phyloP scores from a whole-genome alignment of 108 stramenopile species.

The Seminavis robusta region DNA sequence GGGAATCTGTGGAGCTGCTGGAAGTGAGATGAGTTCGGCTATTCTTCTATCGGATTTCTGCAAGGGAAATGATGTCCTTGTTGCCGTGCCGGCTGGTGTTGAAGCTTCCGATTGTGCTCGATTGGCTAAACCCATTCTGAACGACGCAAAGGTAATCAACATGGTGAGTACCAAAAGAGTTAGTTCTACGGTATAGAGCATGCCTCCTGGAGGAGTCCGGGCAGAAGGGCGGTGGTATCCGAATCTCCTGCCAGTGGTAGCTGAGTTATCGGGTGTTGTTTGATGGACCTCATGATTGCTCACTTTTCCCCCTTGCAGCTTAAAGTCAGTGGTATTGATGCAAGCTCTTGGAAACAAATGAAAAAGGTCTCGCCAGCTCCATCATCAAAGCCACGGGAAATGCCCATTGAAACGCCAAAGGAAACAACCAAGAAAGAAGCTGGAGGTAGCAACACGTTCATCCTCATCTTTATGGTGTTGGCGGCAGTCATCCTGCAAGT shows the following conservation, averaged over 20 bases:
- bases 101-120: slow-evolving; percentile 35
- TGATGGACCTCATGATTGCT: not conserved
- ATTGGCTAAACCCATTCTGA: slow-evolving; percentile 67
- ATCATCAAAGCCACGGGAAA: not conserved
- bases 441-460: not conserved
- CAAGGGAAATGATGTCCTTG: slow-evolving; percentile 51
- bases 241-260: no score
- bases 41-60: slow-evolving; percentile 45
- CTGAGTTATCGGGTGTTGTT: not conserved
- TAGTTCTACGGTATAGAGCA: not conserved
- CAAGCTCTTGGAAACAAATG: slow-evolving; percentile 7
- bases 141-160: slow-evolving; percentile 57
- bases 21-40: slow-evolving; percentile 1
- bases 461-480: slow-evolving; percentile 10
- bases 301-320: slow-evolving; percentile 10
- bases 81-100: slow-evolving; percentile 65
- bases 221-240: no score
- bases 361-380: not conserved
- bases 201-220: no score
- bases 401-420: not conserved
- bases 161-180: slow-evolving; percentile 57
- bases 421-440: not conserved
- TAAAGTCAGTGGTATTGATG: slow-evolving; percentile 19
- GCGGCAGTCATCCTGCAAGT: slow-evolving; percentile 16
- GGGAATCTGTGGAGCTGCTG: slow-evolving; percentile 29